Evolutionary conservation across 139 green algal species (phyloP), one percentile per base, ranked within the genome.

Genomic region (Chlamydomonas sp.): DNA sequence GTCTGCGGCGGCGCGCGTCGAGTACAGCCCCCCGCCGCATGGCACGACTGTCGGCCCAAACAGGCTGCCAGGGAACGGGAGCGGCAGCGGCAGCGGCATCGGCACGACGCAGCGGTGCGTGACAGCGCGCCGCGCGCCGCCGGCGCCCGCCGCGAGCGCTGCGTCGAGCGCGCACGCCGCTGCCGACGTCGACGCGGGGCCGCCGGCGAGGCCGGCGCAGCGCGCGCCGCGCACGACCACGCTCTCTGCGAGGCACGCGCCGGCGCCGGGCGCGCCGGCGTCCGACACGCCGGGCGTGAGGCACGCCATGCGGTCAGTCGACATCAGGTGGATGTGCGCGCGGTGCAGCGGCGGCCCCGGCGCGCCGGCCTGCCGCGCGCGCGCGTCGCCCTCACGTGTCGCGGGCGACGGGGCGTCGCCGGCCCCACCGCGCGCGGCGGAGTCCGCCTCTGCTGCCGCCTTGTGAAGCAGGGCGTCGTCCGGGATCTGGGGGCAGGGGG

Each of bases 41-140:
- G 58, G 38, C 34, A 28, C n/a, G 5, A 64, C 38, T 2, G 62
- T 37, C 31, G 13, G 0, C 1, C 28, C 8, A 2, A 29, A 47
- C 35, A 78, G 69, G 5, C 73, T 48, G 16, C 38, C 0, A 0
- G 80, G 80, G 73, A 80, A 85, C 6, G 76, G 78, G 58, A 85
- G 64, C 3, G 80, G 80, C n/a, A 83, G 33, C 16, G 71, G 33
- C 61, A 85, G 58, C 1, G 80, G 73, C 63, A 79, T 47, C 1
- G 80, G 67, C 22, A 58, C 13, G 0, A 78, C 64, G 48, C 73
- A 81, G 43, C 69, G 71, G 30, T 83, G 76, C 28, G 35, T 35
- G 28, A 85, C 70, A 38, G 70, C 78, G 30, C 33, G 59, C 3
- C 49, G 54, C 24, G 63, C 58, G 16, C 28, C 20, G 2, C 30